These are phyloP conservation scores for Diplocarpon mali DNA, from an alignment of 2,329 filamentous ascomycete genomes.

Conservation along the genomic window DNA sequence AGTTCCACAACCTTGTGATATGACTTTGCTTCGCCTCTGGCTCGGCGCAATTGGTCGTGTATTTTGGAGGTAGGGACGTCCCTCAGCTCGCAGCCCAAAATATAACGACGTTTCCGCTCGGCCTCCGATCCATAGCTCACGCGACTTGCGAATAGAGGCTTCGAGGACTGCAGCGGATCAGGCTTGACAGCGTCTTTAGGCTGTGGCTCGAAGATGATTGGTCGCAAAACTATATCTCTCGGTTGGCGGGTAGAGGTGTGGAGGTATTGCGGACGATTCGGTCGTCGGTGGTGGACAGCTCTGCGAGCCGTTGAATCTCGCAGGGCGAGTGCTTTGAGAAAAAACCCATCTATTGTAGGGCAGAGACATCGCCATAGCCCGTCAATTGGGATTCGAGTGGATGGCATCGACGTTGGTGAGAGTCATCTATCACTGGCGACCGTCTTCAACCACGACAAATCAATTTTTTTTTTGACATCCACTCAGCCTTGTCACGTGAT, in stretches of 20 bases:
- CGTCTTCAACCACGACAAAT: too few relatives aligned
- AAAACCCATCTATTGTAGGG: conserved; percentile 38
- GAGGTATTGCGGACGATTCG: conserved; percentile 3
- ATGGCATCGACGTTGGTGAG: conserved; percentile 24
- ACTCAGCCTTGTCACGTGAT: conserved; percentile 1
- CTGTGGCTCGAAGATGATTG: too few relatives aligned
- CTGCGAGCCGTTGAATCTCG: not conserved
- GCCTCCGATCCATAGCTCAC: too few relatives aligned
- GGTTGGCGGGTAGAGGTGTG: conserved; percentile 6
- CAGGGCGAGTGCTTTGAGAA: not conserved
- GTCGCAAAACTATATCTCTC: too few relatives aligned
- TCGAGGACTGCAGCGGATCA: too few relatives aligned
- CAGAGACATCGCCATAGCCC: conserved; percentile 55
- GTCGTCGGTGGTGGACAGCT: not conserved
- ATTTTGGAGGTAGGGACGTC: conserved; percentile 28
- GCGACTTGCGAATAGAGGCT: too few relatives aligned
- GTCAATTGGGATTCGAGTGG: conserved; percentile 34
- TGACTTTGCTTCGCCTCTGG: conserved; percentile 29
- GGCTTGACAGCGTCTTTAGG: too few relatives aligned
- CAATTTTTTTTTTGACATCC: too few relatives aligned
- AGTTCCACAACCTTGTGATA: conserved; percentile 33
- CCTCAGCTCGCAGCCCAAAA: conserved; percentile 18
- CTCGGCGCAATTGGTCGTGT: conserved; percentile 36
- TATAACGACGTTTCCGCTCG: not conserved
- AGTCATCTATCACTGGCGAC: not conserved